Conservation (phyloP, 148 eudicot species). For the Suaeda aralocaspica region DNA sequence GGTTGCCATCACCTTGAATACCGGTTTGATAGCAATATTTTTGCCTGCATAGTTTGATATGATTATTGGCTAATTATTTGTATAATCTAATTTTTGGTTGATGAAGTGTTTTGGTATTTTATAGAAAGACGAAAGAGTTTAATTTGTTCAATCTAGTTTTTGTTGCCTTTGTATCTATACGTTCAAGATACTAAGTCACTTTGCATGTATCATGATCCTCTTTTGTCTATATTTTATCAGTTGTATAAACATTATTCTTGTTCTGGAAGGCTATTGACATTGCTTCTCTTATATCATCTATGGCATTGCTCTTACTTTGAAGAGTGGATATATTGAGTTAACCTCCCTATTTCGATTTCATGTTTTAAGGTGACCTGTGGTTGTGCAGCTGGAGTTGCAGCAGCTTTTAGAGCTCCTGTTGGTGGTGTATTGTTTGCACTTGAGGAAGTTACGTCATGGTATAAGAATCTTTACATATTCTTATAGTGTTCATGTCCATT, state of each 20-base stretch:
- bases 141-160: no score
- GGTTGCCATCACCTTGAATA: not conserved
- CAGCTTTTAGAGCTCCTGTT: constrained; percentile 99
- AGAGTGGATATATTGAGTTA: not conserved
- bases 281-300: not conserved
- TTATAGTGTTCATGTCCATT: not conserved
- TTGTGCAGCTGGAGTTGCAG: constrained; percentile 99
- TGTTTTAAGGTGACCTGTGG: constrained; percentile 97
- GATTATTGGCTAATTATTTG: not conserved
- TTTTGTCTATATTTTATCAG: not conserved
- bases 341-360: constrained; percentile 40
- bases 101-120: not conserved
- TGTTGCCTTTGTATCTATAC: not conserved
- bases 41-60: not conserved
- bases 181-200: not conserved
- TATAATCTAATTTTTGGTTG: not conserved
- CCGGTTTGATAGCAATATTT: not conserved
- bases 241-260: not conserved
- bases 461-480: constrained; percentile 16
- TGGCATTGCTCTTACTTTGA: not conserved
- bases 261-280: not conserved
- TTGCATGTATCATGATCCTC: not conserved
- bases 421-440: constrained; percentile 97
- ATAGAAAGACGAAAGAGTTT: not conserved
- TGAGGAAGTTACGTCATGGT: constrained; percentile 99